phyloP scores from a whole-genome alignment of 2,329 filamentous ascomycete genomes.

The Fusarium sp. region DNA sequence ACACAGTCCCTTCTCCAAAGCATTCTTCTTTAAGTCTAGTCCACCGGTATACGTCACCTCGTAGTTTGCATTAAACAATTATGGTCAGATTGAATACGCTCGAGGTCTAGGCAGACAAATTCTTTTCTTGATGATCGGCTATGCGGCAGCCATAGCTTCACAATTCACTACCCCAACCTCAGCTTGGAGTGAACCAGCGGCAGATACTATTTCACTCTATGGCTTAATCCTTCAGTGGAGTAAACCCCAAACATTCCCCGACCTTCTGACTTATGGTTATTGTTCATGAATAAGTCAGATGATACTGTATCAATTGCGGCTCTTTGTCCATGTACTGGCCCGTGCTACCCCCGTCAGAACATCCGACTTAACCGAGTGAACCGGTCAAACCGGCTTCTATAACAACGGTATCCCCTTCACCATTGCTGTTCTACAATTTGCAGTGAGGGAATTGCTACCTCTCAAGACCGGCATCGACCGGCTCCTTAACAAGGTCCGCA shows the following conservation, averaged over 20 bases:
- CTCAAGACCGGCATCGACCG: conserved; percentile 37
- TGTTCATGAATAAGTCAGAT: conserved; percentile 23
- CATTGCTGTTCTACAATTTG: neutral
- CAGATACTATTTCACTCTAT: no score
- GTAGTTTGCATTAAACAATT: no score
- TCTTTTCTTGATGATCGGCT: conserved; percentile 3
- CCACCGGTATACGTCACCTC: neutral
- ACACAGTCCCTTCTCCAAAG: conserved; percentile 12
- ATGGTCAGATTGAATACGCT: conserved; percentile 13
- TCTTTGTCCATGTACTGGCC: conserved; percentile 29
- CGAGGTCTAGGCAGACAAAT: neutral
- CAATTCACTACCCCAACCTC: conserved; percentile 8
- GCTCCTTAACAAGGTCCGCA: conserved; percentile 20
- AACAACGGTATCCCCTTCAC: neutral
- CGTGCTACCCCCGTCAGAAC: conserved; percentile 20
- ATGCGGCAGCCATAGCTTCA: neutral
- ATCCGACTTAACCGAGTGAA: conserved; percentile 44
- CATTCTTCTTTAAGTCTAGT: conserved; percentile 11
- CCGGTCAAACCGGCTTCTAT: conserved; percentile 28
- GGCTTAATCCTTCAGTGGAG: neutral
- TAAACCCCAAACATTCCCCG: neutral
- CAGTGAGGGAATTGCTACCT: neutral
- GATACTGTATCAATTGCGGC: conserved; percentile 18
- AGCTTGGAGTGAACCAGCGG: no score
- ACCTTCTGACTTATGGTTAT: conserved; percentile 24